Base-by-base conservation (phyloP, 352 stramenopile genomes). In the Globisporangium barbulae region DNA sequence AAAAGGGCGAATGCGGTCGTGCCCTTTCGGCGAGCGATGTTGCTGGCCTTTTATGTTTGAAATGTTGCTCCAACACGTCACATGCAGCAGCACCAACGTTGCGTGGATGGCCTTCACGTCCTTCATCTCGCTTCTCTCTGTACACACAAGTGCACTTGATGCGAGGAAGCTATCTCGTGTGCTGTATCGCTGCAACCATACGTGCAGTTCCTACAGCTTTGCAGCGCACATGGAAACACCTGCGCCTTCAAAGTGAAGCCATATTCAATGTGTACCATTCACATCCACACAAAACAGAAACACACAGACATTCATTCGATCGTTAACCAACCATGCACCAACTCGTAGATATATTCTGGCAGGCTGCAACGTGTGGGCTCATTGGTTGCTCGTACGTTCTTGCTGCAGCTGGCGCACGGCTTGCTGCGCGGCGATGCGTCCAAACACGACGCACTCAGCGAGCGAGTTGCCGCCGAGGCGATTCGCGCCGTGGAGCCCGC, bases 401-500 rank as follows among this genome's bases (percentile, higher is more conserved):
- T 22, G 52, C 58, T 59, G 59, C 25, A 78, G 56, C 59, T 75
- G 70, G 31, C 65, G 69, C 22, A 79, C 72, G 2, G 73, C 78
- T 49, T 81, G 63, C 54, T 85, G 78, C 17, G 73, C 90, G 13
- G 89, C 88, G 21, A 96, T 75, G 56, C 91, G 83, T 6, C 92
- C 92, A 65, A 97, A 97, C 17, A 98, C 92, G 41, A 98, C 90
- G 63, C 92, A 98, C 59, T 98, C 92, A 2, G 96, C 82, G 21
- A 97, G 78, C 59, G 83, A 91, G 68, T 96, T 97, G 47, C 91
- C 91, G 31, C 85, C 91, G 10, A 97, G 72, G 13, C 91, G 83
- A 76, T 98, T 98, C 49, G 83, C 78, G 30, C 95, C 94, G 61
- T 98, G 95, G 45, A 98, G 81, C 3, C 95, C 95, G 57, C 95